Base-by-base conservation (phyloP, 192 early-diverging fungal species). In the Entomortierella parvispora region DNA sequence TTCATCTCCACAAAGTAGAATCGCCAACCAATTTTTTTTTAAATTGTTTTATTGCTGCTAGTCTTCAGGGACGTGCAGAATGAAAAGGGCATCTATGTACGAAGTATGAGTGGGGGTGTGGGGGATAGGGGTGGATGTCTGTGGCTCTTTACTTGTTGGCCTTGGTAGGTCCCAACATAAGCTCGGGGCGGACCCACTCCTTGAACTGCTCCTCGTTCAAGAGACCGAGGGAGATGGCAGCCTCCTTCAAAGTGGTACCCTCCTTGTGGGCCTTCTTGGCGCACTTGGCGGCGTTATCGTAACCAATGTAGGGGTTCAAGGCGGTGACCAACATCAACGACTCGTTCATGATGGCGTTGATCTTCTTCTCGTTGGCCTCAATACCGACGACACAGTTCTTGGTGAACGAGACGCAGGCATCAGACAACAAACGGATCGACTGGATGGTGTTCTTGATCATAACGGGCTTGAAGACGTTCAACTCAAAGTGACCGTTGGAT, bases 381-480 rank as follows among this genome's bases (percentile, higher is more conserved):
- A 99, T 99, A 50, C 97, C 98, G 28, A 85, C 91, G 55, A 99
- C 94, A 81, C 98, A 99, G 88, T 97, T 95, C 58, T 93, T 87
- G 49, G 91, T 95, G 90, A 99, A 99, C n/a, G 96, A 98, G 26
- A 71, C 71, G 71, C 89, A 85, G 45, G 93, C 95, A 80, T 97
- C 95, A 3, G 90, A 83, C 43, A 97, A 66, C 58, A 99, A 85
- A 58, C 93, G 92, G 57, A 96, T 86, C 42, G 96, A 98, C 62
- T 98, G 97, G 48, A 97, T 88, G 50, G 99, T 88, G 83, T 99
- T 99, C 84, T 93, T 92, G 83, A 99, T 98, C 89, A 99, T 86
- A 62, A 99, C 95, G 59, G 98, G 98, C 88, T 99, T 99, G 90
- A 97, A 99, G 45, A 99, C 98, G 81, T 99, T 99, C 58, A 99